Evolutionary conservation across 1,284 basidiomycete genomes (phyloP).

Genomic region (Apiotrichum sp.): DNA sequence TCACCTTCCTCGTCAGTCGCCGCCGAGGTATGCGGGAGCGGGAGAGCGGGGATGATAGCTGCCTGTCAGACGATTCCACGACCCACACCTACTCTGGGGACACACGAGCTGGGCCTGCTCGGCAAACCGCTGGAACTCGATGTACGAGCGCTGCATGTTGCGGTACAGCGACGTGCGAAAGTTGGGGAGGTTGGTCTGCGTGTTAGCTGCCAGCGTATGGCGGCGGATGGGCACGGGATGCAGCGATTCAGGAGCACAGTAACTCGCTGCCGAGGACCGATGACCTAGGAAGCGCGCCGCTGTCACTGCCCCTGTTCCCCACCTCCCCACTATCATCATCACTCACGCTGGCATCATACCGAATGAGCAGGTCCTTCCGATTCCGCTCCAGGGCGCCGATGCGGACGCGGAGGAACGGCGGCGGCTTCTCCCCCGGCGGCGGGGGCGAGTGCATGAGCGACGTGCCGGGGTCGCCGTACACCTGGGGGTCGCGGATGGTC

Average conservation of each 20-base stretch:
- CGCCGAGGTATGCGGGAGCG: conserved; percentile 84
- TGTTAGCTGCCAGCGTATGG: too few relatives aligned
- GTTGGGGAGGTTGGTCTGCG: conserved; percentile 82
- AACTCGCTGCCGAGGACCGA: too few relatives aligned
- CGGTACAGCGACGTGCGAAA: conserved; percentile 82
- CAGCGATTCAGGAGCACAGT: too few relatives aligned
- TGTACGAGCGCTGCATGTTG: conserved; percentile 83
- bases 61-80: background rate
- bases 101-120: conserved; percentile 75
- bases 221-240: too few relatives aligned
- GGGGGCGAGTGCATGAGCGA: conserved; percentile 20
- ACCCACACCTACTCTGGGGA: conserved; percentile 58
- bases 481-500: conserved; percentile 31
- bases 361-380: conserved; percentile 80
- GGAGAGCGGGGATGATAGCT: conserved; percentile 81
- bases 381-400: conserved; percentile 87
- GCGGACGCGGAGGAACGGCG: conserved; percentile 73
- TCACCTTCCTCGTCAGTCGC: conserved; percentile 83
- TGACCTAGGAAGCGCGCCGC: background rate
- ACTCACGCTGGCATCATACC: conserved; percentile 83
- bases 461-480: conserved; percentile 38
- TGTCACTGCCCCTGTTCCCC: background rate
- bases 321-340: background rate
- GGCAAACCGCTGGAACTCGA: conserved; percentile 86
- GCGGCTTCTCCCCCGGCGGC: conserved; percentile 4